Evolutionary conservation across 108 stramenopile genomes (phyloP).

Genomic region (Bacterosira constricta): DNA sequence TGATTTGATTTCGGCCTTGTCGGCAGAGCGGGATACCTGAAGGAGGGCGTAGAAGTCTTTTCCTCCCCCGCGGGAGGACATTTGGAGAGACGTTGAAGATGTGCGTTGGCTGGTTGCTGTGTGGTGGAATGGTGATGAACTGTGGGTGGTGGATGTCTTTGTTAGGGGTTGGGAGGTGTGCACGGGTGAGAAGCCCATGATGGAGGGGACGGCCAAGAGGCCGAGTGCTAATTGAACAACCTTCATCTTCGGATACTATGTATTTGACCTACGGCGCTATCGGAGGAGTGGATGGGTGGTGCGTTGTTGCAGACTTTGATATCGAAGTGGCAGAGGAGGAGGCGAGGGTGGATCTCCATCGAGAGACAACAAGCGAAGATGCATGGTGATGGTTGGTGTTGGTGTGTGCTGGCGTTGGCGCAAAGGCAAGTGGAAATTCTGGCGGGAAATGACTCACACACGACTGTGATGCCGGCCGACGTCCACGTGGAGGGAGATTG

Average conservation of each 20-base stretch:
- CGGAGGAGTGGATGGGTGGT: neutral
- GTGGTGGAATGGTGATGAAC: constrained; percentile 1
- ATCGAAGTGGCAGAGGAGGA: neutral
- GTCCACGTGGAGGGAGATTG: too few relatives aligned
- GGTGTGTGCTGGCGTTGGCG: too few relatives aligned
- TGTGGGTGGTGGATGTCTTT: neutral
- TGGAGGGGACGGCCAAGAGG: constrained; percentile 24
- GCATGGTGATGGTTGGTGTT: neutral
- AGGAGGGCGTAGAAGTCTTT: constrained; percentile 85
- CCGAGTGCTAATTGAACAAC: constrained; percentile 23
- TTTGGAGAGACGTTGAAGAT: constrained; percentile 59
- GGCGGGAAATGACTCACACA: too few relatives aligned
- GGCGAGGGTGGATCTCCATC: constrained; percentile 1
- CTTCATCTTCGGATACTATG: too few relatives aligned
- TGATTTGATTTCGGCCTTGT: constrained; percentile 78
- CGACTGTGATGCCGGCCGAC: too few relatives aligned
- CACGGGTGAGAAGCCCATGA: constrained; percentile 40
- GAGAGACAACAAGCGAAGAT: neutral
- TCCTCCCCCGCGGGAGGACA: constrained; percentile 68
- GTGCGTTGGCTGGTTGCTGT: constrained; percentile 2
- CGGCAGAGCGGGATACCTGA: constrained; percentile 69
- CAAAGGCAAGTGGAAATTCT: too few relatives aligned
- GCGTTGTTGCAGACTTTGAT: neutral
- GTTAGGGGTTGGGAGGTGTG: constrained; percentile 8
- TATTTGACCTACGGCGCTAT: too few relatives aligned